A percentile compares a stretch with the other conserved stretches of the same genome.
These are phyloP conservation scores for Gilbertella persicaria DNA, from an alignment of 371 early-diverging fungal genomes.

Conservation along the genomic window DNA sequence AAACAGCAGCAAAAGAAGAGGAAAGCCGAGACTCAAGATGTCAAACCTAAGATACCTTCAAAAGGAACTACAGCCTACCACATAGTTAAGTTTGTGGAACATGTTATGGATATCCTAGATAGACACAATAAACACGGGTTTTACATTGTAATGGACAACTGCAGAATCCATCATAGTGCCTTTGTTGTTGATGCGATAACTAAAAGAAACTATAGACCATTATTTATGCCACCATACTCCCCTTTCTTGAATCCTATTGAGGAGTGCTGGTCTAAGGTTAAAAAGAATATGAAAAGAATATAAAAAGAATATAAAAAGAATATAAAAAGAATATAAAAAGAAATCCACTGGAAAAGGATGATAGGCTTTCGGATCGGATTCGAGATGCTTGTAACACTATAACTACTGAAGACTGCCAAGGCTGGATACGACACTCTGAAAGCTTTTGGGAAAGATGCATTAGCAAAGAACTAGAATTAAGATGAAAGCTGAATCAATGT, in stretches of 20 bases:
- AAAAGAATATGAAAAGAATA: conserved; percentile 2
- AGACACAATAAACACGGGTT: conserved; percentile 2
- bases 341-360: background rate
- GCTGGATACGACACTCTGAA: conserved; percentile 8
- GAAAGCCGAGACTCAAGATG: conserved; percentile 4
- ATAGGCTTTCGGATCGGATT: background rate
- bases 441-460: conserved; percentile 8
- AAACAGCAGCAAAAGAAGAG: conserved; percentile 7
- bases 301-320: too few species aligned
- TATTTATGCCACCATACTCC: conserved; percentile 11
- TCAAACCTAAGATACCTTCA: background rate
- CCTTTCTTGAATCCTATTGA: conserved; percentile 13
- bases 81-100: conserved; percentile 1
- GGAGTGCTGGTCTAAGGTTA: conserved; percentile 12
- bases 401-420: conserved; percentile 3
- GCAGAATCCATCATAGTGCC: conserved; percentile 1
- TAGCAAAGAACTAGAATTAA: background rate
- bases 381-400: background rate
- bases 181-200: conserved; percentile 13
- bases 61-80: conserved; percentile 9
- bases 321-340: too few species aligned
- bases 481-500: too few species aligned
- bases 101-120: conserved; percentile 8
- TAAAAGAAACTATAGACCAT: conserved; percentile 1
- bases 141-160: conserved; percentile 5